A percentile compares a stretch with the other conserved stretches of the same genome.
Conservation (phyloP, 768 basidiomycete genomes). For the Tulasnella sp. region DNA sequence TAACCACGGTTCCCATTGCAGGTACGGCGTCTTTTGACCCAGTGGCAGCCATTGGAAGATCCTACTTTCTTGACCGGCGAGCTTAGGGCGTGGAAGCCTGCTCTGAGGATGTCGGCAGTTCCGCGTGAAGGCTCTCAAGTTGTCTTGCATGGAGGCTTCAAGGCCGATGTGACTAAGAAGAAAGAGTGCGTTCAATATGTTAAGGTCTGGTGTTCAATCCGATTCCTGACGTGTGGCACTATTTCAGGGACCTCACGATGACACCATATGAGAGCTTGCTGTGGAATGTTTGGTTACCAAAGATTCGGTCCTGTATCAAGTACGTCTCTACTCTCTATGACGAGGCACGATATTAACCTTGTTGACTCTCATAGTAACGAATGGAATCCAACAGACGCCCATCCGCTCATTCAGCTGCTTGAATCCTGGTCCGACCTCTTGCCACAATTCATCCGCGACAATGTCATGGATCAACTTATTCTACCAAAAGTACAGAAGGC, state of each 20-base stretch:
- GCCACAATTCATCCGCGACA: constrained; percentile 87
- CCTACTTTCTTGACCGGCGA: constrained; percentile 47
- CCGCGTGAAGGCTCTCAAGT: constrained; percentile 38
- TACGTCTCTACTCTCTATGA: constrained; percentile 26
- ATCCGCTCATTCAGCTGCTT: constrained; percentile 71
- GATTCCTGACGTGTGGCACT: not conserved
- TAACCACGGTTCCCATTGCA: constrained; percentile 25
- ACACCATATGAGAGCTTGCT: constrained; percentile 90
- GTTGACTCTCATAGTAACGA: constrained; percentile 51
- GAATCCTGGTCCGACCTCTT: constrained; percentile 83
- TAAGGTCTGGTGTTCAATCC: not conserved
- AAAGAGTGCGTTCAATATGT: not conserved
- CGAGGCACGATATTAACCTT: not conserved
- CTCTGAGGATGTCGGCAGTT: constrained; percentile 48
- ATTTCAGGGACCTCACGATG: constrained; percentile 44
- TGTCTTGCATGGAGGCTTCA: constrained; percentile 38
- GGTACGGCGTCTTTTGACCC: constrained; percentile 62
- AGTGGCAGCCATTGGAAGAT: constrained; percentile 80
- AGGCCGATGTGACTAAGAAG: not conserved
- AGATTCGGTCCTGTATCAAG: constrained; percentile 87
- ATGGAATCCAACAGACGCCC: constrained; percentile 69
- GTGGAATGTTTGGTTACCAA: constrained; percentile 94
- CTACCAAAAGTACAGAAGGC: constrained; percentile 85
- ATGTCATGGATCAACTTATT: constrained; percentile 90
- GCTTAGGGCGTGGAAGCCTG: constrained; percentile 60